These are phyloP conservation scores for Trichoderma gamsii DNA, from an alignment of 495 filamentous ascomycete genomes.

Conservation along the genomic window DNA sequence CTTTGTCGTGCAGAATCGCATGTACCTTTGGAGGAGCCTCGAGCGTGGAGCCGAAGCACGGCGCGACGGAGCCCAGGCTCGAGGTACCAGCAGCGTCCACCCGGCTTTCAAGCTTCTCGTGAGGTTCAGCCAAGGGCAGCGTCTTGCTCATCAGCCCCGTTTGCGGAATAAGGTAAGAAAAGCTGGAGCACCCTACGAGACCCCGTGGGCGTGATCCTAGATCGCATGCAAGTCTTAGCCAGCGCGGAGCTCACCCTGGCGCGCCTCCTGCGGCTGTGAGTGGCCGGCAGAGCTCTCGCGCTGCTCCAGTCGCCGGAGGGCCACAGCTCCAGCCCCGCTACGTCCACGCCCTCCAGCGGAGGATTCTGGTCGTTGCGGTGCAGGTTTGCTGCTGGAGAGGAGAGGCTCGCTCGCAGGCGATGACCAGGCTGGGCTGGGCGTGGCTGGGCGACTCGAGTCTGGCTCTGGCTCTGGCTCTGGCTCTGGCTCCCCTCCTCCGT, in stretches of 20 bases:
- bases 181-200: neutral
- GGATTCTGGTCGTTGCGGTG: neutral
- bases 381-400: neutral
- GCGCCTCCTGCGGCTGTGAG: neutral
- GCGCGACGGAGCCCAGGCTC: no score
- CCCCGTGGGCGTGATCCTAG: neutral
- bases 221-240: neutral
- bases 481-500: neutral
- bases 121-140: neutral
- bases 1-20: no score
- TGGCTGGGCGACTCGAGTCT: slow-evolving; percentile 3
- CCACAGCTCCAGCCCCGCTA: neutral
- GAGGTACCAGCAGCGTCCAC: no score
- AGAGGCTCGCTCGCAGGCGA: neutral
- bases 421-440: neutral
- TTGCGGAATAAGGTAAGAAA: neutral
- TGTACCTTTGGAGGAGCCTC: no score
- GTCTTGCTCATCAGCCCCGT: neutral
- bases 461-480: slow-evolving; percentile 3
- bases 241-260: slow-evolving; percentile 5
- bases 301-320: neutral
- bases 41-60: no score
- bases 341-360: neutral
- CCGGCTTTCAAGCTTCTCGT: no score
- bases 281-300: neutral